Percentiles rank a stretch among this genome's conserved stretches.
phyloP scores from a whole-genome alignment of 2,329 filamentous ascomycete species.

The Knoxdaviesia proteae region DNA sequence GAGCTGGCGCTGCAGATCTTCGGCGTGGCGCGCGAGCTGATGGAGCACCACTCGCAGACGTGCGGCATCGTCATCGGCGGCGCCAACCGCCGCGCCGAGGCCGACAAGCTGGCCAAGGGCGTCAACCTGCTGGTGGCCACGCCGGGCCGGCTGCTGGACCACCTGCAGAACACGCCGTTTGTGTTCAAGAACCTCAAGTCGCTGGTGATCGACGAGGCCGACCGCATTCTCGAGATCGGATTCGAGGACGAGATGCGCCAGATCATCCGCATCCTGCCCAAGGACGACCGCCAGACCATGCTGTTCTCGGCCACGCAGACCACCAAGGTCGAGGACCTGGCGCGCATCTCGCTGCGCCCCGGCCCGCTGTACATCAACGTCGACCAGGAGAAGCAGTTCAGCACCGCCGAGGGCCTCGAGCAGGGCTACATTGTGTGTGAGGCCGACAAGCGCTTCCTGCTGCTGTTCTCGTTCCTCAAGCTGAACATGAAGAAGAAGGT shows the following conservation, averaged over 20 bases:
- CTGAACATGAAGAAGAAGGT: conserved; percentile 81
- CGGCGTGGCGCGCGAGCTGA: conserved; percentile 78
- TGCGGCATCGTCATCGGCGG: conserved; percentile 94
- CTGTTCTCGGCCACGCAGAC: conserved; percentile 98
- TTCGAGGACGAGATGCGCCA: conserved; percentile 98
- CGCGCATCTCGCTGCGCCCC: conserved; percentile 74
- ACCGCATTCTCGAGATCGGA: conserved; percentile 87
- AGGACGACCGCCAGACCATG: conserved; percentile 78
- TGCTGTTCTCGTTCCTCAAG: conserved; percentile 89
- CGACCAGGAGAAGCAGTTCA: conserved; percentile 71
- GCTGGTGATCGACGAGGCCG: conserved; percentile 88
- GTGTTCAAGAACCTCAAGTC: conserved; percentile 83
- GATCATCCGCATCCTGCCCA: conserved; percentile 84
- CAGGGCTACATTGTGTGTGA: conserved; percentile 93
- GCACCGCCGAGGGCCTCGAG: conserved; percentile 81
- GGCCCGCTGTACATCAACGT: conserved; percentile 96
- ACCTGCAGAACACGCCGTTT: conserved; percentile 84
- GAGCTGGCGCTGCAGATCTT: conserved; percentile 94
- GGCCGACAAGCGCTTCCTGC: conserved; percentile 76
- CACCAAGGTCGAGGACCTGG: conserved; percentile 93
- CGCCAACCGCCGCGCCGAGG: conserved; percentile 75
- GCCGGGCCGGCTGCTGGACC: conserved; percentile 78
- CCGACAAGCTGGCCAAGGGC: conserved; percentile 82
- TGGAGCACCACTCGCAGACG: conserved; percentile 83
- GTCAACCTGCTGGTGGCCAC: conserved; percentile 91